A percentile compares a stretch with the other conserved stretches of the same genome.
Conservation (phyloP, 352 stramenopile species). For the Phytophthora hybrid region DNA sequence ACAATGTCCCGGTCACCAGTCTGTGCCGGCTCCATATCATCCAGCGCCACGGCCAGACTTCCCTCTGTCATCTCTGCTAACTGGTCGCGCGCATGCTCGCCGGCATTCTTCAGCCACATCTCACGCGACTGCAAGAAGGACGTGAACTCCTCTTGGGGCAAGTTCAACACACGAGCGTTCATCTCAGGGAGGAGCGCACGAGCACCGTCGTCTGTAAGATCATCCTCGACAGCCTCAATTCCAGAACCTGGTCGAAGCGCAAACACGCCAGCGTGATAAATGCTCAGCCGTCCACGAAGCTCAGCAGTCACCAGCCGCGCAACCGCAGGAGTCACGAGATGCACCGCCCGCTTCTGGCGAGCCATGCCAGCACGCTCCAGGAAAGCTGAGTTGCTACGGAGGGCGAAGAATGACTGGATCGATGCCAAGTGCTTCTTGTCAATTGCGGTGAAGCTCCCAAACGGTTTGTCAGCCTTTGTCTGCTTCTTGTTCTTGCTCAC, state of each 20-base stretch:
- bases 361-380: slow-evolving; percentile 74
- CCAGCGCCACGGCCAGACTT: slow-evolving; percentile 70
- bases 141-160: slow-evolving; percentile 75
- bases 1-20: slow-evolving; percentile 78
- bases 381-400: slow-evolving; percentile 47
- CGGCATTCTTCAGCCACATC: slow-evolving; percentile 84
- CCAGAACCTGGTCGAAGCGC: slow-evolving; percentile 42
- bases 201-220: slow-evolving; percentile 76
- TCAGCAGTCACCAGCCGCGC: slow-evolving; percentile 52
- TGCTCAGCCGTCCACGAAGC: slow-evolving; percentile 53
- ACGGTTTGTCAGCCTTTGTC: slow-evolving; percentile 64
- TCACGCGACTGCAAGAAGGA: slow-evolving; percentile 69
- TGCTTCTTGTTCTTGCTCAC: slow-evolving; percentile 58
- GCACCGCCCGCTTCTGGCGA: slow-evolving; percentile 69
- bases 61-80: slow-evolving; percentile 66
- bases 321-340: slow-evolving; percentile 68
- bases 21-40: slow-evolving; percentile 85
- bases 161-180: slow-evolving; percentile 54
- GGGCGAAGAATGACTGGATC: slow-evolving; percentile 56
- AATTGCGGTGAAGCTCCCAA: slow-evolving; percentile 66
- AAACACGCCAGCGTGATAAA: slow-evolving; percentile 76
- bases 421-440: slow-evolving; percentile 46
- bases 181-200: slow-evolving; percentile 65
- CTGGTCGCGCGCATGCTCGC: slow-evolving; percentile 55
- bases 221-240: slow-evolving; percentile 41